Base-by-base conservation (phyloP, 2,329 filamentous ascomycete genomes). In the Exophiala dermatitidis region DNA sequence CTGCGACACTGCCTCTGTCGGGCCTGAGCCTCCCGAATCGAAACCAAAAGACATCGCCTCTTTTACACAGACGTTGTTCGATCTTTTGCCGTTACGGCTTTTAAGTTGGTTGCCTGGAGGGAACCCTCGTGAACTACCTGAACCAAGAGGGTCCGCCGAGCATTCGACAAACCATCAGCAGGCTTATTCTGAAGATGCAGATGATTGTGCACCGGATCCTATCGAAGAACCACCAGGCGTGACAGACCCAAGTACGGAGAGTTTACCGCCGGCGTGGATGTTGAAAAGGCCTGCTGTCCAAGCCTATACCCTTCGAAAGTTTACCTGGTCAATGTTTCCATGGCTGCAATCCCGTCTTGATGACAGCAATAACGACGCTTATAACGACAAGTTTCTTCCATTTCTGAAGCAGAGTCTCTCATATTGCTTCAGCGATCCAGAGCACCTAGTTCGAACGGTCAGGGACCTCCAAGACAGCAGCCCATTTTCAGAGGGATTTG, bases 61-160 rank as follows among this genome's bases (percentile, higher is more conserved):
- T 1, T 80, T 84, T 52, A 77, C 79, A 1, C 82, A 85, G 60
- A 78, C 76, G 54, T 65, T 81, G 1, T 80, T 77, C 50, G 72
- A 76, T 59, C 73, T 74, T 0, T 53, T 73, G 5, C 69, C 72
- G 2, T 55, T 76, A 34, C 65, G 72, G 41, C 71, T 74, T 68
- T 66, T 74, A 5, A 71, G 73, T 58, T 75, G 72, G 72, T 62
- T 75, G 46, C 71, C 73, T n/a, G 61, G 40, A 2, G 38, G n/a
- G 12, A 34, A n/a, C 65, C 9, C 29, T n/a, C 58, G 63, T 33
- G 12, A 41, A 41, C 59, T 62, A 1, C 65, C 61, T 10, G 50
- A 60, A 10, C n/a, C n/a, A 30, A n/a, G 46, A 41, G 4, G 30
- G 30, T 32, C 38, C 38, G n/a, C 45, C 5, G 38, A 31, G 10